Percentiles rank a stretch among this genome's conserved stretches.
Conservation (phyloP, 495 filamentous ascomycete species). For the Peziza echinospora region DNA sequence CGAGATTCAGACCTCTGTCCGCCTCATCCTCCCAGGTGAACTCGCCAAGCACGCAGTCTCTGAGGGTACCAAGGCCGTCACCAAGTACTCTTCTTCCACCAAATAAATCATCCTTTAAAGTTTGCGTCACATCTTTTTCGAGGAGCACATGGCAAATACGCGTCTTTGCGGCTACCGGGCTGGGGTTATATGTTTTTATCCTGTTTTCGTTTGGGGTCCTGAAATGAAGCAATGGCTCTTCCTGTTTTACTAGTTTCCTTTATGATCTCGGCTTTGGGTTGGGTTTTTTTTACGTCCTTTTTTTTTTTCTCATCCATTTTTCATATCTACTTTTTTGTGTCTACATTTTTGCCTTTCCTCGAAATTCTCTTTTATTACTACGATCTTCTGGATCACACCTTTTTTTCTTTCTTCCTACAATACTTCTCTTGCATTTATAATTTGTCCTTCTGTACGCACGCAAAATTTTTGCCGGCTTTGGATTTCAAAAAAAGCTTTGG, state of each 20-base stretch:
- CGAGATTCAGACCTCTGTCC: constrained; percentile 98
- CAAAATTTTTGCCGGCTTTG: too few relatives aligned
- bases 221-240: neutral
- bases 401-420: too few relatives aligned
- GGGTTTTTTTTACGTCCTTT: neutral
- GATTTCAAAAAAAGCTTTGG: too few relatives aligned
- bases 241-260: neutral
- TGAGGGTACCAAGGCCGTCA: constrained; percentile 98
- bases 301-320: neutral
- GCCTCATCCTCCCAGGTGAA: constrained; percentile 93
- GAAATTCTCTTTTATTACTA: too few relatives aligned
- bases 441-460: too few relatives aligned
- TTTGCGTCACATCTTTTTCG: constrained; percentile 6
- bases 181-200: neutral
- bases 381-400: too few relatives aligned
- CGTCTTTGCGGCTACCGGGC: neutral
- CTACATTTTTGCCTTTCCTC: too few relatives aligned
- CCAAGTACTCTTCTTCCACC: constrained; percentile 98
- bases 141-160: neutral
- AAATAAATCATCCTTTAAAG: constrained; percentile 52
- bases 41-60: constrained; percentile 98
- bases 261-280: neutral
- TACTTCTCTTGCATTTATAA: too few relatives aligned
- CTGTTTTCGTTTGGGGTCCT: neutral
- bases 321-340: too few relatives aligned